Evolutionary conservation across 352 stramenopile genomes (phyloP).

Genomic region (Phytophthora niederhauseri): DNA sequence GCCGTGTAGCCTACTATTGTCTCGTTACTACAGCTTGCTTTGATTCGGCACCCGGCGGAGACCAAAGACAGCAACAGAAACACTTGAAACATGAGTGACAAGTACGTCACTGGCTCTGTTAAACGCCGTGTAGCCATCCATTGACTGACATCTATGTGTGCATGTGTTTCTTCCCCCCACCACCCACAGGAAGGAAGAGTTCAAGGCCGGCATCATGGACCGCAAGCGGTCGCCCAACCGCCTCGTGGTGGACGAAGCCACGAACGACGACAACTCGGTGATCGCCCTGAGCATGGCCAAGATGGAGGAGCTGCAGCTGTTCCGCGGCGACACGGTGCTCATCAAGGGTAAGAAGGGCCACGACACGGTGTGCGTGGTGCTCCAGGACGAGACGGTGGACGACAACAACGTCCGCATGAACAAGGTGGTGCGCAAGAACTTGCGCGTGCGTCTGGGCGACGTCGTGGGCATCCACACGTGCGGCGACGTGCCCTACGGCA

Average conservation of each 20-base stretch:
- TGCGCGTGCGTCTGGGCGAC: slow-evolving; percentile 97
- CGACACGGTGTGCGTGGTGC: slow-evolving; percentile 98
- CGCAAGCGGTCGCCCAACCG: slow-evolving; percentile 98
- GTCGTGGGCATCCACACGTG: slow-evolving; percentile 97
- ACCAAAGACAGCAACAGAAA: slow-evolving; percentile 17
- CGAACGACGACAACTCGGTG: slow-evolving; percentile 99
- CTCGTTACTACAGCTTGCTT: slow-evolving; percentile 24
- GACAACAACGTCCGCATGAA: slow-evolving; percentile 99
- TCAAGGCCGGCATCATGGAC: slow-evolving; percentile 89
- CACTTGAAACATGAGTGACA: slow-evolving; percentile 33
- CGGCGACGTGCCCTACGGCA: slow-evolving; percentile 98
- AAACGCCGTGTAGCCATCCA: background rate
- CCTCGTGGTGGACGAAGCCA: slow-evolving; percentile 98
- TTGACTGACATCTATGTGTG: background rate
- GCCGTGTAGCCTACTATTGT: no score
- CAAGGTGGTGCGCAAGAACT: slow-evolving; percentile 99
- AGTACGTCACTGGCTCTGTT: slow-evolving; percentile 23
- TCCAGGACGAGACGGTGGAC: slow-evolving; percentile 98
- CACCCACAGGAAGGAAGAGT: slow-evolving; percentile 76
- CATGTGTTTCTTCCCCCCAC: background rate
- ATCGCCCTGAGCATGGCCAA: slow-evolving; percentile 91
- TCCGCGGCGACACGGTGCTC: slow-evolving; percentile 98
- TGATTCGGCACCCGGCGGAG: slow-evolving; percentile 21
- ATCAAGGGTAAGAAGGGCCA: slow-evolving; percentile 99
- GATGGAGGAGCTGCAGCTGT: slow-evolving; percentile 99